Conservation (phyloP, 768 basidiomycete species). For the Guyanaporus albipodus region DNA sequence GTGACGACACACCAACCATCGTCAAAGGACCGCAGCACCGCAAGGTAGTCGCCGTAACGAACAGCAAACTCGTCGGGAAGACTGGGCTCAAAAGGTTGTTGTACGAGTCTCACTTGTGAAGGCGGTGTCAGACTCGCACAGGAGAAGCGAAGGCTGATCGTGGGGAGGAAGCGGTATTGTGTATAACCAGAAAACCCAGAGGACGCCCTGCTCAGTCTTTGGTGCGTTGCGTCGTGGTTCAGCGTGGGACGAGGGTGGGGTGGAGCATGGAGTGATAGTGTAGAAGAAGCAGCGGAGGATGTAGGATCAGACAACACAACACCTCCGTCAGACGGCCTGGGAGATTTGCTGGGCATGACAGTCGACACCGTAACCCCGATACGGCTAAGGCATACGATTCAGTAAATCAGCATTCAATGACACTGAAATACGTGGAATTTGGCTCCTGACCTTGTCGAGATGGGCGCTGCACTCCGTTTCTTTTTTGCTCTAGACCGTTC, state of each 20-base stretch:
- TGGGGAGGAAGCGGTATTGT: conserved; percentile 15
- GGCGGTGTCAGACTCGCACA: conserved; percentile 21
- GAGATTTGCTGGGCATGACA: conserved; percentile 49
- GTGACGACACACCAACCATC: conserved; percentile 81
- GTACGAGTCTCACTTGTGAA: conserved; percentile 49
- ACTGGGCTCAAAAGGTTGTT: conserved; percentile 62
- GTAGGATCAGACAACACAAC: conserved; percentile 38
- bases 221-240: conserved; percentile 16
- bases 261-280: conserved; percentile 25
- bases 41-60: conserved; percentile 53
- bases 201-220: conserved; percentile 33
- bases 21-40: conserved; percentile 63
- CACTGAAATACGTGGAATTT: neutral
- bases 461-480: conserved; percentile 40
- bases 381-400: conserved; percentile 37
- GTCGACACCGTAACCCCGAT: conserved; percentile 42
- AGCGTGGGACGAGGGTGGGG: conserved; percentile 15
- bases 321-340: conserved; percentile 41
- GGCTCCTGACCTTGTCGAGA: conserved; percentile 27
- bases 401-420: neutral
- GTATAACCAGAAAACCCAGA: conserved; percentile 38
- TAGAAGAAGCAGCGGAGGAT: conserved; percentile 37
- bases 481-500: conserved; percentile 39
- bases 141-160: conserved; percentile 8
- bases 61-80: conserved; percentile 72